phyloP scores from a whole-genome alignment of 495 filamentous ascomycete species.

The Lineolata rhizophorae region DNA sequence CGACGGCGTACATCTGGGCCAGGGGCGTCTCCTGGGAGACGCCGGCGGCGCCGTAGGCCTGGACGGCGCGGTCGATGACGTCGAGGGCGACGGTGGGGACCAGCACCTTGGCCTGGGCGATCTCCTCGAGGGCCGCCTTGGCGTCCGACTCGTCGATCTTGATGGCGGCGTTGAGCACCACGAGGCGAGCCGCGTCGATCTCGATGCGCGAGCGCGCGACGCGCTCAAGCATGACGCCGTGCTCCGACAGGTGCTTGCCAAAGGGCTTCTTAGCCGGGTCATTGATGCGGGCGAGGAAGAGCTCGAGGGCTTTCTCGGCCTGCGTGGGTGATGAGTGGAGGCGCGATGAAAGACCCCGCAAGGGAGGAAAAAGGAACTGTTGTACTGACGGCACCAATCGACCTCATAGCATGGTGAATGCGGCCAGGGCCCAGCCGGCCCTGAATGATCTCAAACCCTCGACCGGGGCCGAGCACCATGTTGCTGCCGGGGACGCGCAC shows the following conservation, averaged over 20 bases:
- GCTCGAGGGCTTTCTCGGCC: slow-evolving; percentile 23
- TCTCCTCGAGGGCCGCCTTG: slow-evolving; percentile 22
- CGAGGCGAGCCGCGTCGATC: slow-evolving; percentile 20
- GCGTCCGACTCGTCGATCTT: slow-evolving; percentile 21
- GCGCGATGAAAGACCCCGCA: not conserved
- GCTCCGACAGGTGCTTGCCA: slow-evolving; percentile 18
- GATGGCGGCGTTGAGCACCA: slow-evolving; percentile 20
- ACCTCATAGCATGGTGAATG: slow-evolving; percentile 24
- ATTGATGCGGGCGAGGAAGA: slow-evolving; percentile 20
- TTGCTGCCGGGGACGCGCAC: slow-evolving; percentile 19
- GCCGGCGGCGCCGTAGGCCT: slow-evolving; percentile 21
- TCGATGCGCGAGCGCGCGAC: slow-evolving; percentile 19
- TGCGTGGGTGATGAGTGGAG: slow-evolving; percentile 2
- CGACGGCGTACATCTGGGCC: slow-evolving; percentile 12
- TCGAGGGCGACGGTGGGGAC: slow-evolving; percentile 15
- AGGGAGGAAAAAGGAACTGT: not conserved
- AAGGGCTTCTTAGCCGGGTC: slow-evolving; percentile 22
- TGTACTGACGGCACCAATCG: slow-evolving; percentile 14
- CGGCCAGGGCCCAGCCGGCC: slow-evolving; percentile 22
- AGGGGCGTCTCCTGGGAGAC: slow-evolving; percentile 17
- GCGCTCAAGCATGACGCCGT: slow-evolving; percentile 22
- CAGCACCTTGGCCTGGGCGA: slow-evolving; percentile 22
- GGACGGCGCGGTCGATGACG: slow-evolving; percentile 20
- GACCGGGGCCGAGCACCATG: slow-evolving; percentile 20
- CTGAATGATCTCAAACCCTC: slow-evolving; percentile 24